Conservation (phyloP, 1,284 basidiomycete species). For the Ustilago curta region DNA sequence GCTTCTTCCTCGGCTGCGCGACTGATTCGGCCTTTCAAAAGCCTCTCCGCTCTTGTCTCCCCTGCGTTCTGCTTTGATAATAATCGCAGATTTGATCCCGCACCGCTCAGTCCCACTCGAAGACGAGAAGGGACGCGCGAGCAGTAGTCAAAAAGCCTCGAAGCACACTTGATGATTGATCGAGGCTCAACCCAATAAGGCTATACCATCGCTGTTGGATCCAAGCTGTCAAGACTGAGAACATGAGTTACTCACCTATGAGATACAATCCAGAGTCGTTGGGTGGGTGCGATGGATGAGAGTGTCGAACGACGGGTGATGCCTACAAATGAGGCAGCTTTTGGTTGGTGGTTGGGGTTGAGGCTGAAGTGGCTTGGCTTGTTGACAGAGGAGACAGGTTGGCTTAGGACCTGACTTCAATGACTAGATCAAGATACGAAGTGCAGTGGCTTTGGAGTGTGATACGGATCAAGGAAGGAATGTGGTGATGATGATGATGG, state of each 20-base stretch:
- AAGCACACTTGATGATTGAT: neutral
- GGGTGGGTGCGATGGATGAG: neutral
- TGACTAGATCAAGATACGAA: constrained; percentile 8
- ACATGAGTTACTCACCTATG: constrained; percentile 19
- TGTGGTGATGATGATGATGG: constrained; percentile 23
- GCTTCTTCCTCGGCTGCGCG: too few species aligned
- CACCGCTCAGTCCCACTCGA: too few species aligned
- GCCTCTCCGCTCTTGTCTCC: too few species aligned
- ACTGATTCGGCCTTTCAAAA: too few species aligned
- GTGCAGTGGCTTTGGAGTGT: constrained; percentile 12
- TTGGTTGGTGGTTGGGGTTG: constrained; percentile 11
- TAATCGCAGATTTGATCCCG: too few species aligned
- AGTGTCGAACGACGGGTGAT: constrained; percentile 21
- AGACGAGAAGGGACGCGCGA: too few species aligned
- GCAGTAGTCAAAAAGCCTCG: too few species aligned
- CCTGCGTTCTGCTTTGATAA: too few species aligned
- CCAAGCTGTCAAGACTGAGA: neutral
- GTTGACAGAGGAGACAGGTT: constrained; percentile 38
- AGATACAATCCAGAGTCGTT: constrained; percentile 20
- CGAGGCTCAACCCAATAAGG: neutral
- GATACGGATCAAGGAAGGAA: constrained; percentile 12
- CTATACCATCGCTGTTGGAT: neutral
- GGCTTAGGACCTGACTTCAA: constrained; percentile 44
- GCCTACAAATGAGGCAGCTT: constrained; percentile 27
- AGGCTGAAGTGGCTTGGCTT: constrained; percentile 6